Percentiles rank a stretch among this genome's conserved stretches.
phyloP scores from a whole-genome alignment of 2,329 filamentous ascomycete genomes.

The Helicocarpus griseus region DNA sequence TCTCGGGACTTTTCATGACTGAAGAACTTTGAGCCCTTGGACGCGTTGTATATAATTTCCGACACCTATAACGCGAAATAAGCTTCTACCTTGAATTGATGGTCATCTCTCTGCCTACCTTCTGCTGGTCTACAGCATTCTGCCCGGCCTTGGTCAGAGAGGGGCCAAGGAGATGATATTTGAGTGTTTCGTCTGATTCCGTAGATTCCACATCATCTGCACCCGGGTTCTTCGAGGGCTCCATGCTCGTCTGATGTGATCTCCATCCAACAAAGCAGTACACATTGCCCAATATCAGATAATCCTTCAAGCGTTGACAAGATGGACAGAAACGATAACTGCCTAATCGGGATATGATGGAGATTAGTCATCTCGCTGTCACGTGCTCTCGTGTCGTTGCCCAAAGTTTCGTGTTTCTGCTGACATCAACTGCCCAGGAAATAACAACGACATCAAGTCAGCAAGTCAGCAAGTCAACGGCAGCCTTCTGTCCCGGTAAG shows the following conservation, averaged over 20 bases:
- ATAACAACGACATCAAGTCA: no score
- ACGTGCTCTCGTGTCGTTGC: constrained; percentile 28
- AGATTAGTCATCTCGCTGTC: constrained; percentile 22
- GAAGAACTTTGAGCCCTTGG: constrained; percentile 94
- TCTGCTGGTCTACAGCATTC: constrained; percentile 83
- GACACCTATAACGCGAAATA: constrained; percentile 52
- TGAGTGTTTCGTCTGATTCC: constrained; percentile 54
- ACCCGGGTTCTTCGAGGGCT: not conserved
- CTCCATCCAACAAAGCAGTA: not conserved
- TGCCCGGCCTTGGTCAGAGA: constrained; percentile 91
- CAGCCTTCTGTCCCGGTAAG: not conserved
- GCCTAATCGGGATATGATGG: constrained; percentile 6
- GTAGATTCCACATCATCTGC: not conserved
- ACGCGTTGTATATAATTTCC: constrained; percentile 93
- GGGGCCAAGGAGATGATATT: constrained; percentile 81
- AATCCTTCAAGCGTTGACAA: no score
- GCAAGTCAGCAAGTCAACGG: not conserved
- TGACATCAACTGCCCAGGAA: not conserved
- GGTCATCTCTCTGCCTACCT: constrained; percentile 39
- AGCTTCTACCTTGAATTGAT: not conserved
- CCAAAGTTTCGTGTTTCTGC: constrained; percentile 5
- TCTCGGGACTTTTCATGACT: constrained; percentile 79
- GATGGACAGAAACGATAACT: no score
- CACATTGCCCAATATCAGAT: not conserved
- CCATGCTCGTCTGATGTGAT: constrained; percentile 4